These are phyloP conservation scores for Penicillium occitanis DNA, from an alignment of 2,329 filamentous ascomycete species.

Conservation along the genomic window DNA sequence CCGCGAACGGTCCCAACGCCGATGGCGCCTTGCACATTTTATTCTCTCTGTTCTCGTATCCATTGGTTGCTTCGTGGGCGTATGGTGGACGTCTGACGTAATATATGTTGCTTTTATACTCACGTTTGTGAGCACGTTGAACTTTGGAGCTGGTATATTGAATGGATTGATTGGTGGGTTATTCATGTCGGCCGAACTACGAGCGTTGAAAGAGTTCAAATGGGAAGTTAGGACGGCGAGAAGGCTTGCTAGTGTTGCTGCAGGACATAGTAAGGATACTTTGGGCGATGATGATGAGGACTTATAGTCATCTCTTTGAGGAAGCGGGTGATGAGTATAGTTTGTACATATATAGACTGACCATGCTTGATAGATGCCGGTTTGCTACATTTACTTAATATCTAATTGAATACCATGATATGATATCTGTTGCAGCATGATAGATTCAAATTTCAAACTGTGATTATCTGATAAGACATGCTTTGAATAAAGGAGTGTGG, in stretches of 20 bases:
- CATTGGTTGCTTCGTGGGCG: constrained; percentile 71
- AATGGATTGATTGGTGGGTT: constrained; percentile 84
- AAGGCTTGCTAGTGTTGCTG: constrained; percentile 23
- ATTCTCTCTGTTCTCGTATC: constrained; percentile 64
- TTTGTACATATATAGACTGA: not conserved
- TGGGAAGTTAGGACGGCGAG: constrained; percentile 81
- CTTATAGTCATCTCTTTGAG: not conserved
- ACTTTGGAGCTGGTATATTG: constrained; percentile 71
- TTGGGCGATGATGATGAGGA: constrained; percentile 15
- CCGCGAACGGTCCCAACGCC: constrained; percentile 71
- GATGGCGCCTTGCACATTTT: constrained; percentile 73
- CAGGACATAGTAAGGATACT: constrained; percentile 7
- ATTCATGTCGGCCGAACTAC: constrained; percentile 81
- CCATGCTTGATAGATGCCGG: not conserved
- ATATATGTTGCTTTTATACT: constrained; percentile 79
- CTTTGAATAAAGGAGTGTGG: constrained; percentile 9
- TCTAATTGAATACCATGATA: not conserved
- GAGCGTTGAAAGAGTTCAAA: constrained; percentile 83
- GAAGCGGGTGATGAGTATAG: not conserved
- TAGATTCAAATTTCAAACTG: not conserved
- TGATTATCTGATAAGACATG: not conserved
- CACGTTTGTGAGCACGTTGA: constrained; percentile 74
- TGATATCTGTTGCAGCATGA: not conserved
- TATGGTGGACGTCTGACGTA: constrained; percentile 71
- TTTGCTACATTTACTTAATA: not conserved